These are phyloP conservation scores for Terfezia claveryi DNA, from an alignment of 495 filamentous ascomycete genomes.

Conservation along the genomic window DNA sequence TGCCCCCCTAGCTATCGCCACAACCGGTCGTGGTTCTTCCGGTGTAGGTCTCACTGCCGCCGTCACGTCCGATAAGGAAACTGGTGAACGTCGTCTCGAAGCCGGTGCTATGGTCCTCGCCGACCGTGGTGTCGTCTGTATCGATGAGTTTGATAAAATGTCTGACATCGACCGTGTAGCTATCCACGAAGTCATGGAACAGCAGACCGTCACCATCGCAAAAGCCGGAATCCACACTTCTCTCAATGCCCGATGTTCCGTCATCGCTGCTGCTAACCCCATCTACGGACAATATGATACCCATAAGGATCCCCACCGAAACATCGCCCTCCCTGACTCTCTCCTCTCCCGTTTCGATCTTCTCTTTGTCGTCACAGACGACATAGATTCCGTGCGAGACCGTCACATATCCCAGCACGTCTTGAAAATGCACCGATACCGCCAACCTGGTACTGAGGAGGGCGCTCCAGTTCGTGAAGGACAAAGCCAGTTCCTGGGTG, in stretches of 20 bases:
- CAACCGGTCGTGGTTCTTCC: constrained; percentile 89
- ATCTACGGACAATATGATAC: constrained; percentile 97
- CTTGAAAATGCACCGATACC: constrained; percentile 90
- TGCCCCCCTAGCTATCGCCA: constrained; percentile 87
- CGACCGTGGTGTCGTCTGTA: constrained; percentile 93
- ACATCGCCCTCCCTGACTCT: constrained; percentile 94
- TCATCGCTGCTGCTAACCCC: constrained; percentile 90
- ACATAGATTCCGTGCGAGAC: constrained; percentile 83
- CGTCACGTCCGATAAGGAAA: constrained; percentile 92
- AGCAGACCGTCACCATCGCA: constrained; percentile 96
- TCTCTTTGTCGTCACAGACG: constrained; percentile 92
- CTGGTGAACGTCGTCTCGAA: constrained; percentile 81
- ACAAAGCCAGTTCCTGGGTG: constrained; percentile 60
- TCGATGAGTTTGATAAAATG: constrained; percentile 99
- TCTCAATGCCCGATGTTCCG: constrained; percentile 88
- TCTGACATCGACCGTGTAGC: constrained; percentile 92
- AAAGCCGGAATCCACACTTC: constrained; percentile 98
- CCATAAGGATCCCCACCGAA: constrained; percentile 94
- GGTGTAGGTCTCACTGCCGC: constrained; percentile 96
- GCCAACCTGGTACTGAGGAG: constrained; percentile 83
- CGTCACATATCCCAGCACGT: constrained; percentile 90
- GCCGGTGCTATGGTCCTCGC: constrained; percentile 97
- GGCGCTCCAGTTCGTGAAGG: constrained; percentile 88
- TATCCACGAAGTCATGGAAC: constrained; percentile 99
- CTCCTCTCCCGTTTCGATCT: constrained; percentile 97